phyloP scores from a whole-genome alignment of 495 filamentous ascomycete genomes.

The Neurospora sp. region DNA sequence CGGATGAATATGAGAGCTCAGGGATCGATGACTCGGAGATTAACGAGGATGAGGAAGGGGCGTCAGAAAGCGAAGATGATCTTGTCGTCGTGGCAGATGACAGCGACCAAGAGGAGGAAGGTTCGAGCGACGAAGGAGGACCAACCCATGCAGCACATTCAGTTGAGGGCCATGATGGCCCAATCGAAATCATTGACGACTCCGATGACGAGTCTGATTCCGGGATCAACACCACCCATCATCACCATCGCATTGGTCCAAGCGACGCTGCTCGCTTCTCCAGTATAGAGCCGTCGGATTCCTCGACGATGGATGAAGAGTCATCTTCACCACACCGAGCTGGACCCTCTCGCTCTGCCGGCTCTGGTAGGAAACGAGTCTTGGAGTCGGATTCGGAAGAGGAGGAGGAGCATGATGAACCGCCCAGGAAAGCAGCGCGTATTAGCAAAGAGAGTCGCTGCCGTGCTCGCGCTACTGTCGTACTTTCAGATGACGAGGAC shows the following conservation, averaged over 20 bases:
- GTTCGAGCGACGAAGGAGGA: background rate
- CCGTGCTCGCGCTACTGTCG: background rate
- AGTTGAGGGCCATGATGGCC: background rate
- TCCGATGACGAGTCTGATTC: background rate
- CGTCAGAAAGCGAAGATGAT: conserved; percentile 10
- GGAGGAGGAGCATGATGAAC: background rate
- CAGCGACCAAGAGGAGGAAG: conserved; percentile 1
- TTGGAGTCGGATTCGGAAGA: conserved; percentile 9
- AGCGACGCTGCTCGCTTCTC: conserved; percentile 10
- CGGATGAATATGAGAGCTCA: conserved; percentile 22
- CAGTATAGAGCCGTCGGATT: conserved; percentile 13
- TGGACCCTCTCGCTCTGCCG: background rate
- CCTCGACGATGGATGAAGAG: conserved; percentile 1
- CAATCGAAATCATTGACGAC: background rate
- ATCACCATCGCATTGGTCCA: background rate
- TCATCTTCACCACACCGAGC: background rate
- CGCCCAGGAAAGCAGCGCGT: conserved; percentile 5
- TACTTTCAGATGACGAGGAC: conserved; percentile 9
- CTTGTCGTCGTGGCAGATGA: conserved; percentile 8
- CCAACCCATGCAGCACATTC: background rate
- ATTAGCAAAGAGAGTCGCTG: background rate
- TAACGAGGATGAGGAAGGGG: background rate
- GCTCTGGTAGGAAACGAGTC: background rate
- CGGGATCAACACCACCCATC: background rate
- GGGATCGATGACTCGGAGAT: conserved; percentile 22